Evolutionary conservation across 257 asterid genomes (phyloP), one percentile per base, ranked within the genome.

Genomic region (Fraxinus excelsior): DNA sequence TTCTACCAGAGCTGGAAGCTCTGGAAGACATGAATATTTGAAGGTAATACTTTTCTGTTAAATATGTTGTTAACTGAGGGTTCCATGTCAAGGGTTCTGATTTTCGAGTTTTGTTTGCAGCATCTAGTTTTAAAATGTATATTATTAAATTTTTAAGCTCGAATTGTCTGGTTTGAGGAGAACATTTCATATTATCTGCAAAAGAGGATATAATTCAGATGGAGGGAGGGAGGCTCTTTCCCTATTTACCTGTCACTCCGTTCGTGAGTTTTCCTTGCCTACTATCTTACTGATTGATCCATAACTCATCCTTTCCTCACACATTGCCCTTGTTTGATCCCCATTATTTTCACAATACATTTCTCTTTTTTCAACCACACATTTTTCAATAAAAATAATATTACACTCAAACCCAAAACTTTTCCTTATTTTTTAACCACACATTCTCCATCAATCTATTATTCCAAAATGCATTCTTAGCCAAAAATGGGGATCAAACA

Each of bases 1-100:
- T 76, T 85, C 75, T 73, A 53, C 65, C 35, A 76, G 88, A 78
- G 81, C 80, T 78, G 85, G 88, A 66, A 89, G 90, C 84, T 81
- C 82, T 38, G 87, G 87, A 80, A 88, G 96, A 88, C 86, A 84
- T 73, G 91, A 85, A 58, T 80, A 76, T 76, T 73, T 79, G 49
- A 83, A 85, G 91, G 96, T 92, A 81, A 62, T 64, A 71, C 58
- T 56, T 75, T 58, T 70, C 56, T 79, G 44, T 76, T 56, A 67
- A 49, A 70, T 44, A 62, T 76, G 64, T 67, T 76, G 34, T 26
- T 26, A 56, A 56, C 56, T 31, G 40, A 28, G 26, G 72, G 46
- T 53, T 73, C 53, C 60, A 66, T 70, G 38, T 23, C 70, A 26
- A 21, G 32, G 14, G 5, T 23, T 72, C n/a, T 68, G 32, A 25